phyloP scores from a whole-genome alignment of 257 asterid species.

The Solanum raphanifolium region DNA sequence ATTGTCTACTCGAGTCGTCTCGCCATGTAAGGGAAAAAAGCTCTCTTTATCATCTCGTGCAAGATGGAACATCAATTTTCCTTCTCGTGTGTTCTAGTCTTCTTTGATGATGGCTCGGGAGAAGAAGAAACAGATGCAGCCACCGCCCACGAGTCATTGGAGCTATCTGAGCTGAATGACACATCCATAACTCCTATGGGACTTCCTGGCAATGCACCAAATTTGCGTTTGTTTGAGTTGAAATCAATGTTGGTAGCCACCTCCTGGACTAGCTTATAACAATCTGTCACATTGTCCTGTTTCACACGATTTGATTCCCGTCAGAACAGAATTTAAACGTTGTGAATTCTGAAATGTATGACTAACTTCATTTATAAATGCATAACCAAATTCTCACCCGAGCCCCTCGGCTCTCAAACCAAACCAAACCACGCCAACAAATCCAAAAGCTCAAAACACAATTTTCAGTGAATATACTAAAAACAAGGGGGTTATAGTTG shows the following conservation, averaged over 20 bases:
- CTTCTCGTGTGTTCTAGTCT: conserved; percentile 7
- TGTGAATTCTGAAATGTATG: background rate
- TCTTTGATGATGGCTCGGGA: conserved; percentile 59
- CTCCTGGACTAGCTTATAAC: conserved; percentile 44
- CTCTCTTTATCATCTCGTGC: background rate
- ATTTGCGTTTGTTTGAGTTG: conserved; percentile 39
- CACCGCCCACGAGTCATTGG: conserved; percentile 38
- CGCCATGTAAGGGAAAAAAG: background rate
- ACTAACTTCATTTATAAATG: background rate
- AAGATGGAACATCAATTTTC: background rate
- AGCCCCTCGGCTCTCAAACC: background rate
- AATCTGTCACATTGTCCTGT: conserved; percentile 59
- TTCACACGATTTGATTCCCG: background rate
- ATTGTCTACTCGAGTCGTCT: background rate
- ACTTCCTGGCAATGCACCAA: conserved; percentile 43
- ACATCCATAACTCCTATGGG: conserved; percentile 63
- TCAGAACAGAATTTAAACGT: background rate
- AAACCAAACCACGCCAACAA: background rate
- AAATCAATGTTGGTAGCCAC: conserved; percentile 26
- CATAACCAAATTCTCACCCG: background rate
- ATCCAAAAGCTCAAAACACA: background rate
- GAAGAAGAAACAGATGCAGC: conserved; percentile 44
- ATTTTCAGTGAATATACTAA: background rate
- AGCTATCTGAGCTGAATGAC: conserved; percentile 42
- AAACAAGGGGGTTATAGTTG: background rate